Evolutionary conservation across 441 rosid species (phyloP), one percentile per base, ranked within the genome.

Genomic region (Erodium moschatum): DNA sequence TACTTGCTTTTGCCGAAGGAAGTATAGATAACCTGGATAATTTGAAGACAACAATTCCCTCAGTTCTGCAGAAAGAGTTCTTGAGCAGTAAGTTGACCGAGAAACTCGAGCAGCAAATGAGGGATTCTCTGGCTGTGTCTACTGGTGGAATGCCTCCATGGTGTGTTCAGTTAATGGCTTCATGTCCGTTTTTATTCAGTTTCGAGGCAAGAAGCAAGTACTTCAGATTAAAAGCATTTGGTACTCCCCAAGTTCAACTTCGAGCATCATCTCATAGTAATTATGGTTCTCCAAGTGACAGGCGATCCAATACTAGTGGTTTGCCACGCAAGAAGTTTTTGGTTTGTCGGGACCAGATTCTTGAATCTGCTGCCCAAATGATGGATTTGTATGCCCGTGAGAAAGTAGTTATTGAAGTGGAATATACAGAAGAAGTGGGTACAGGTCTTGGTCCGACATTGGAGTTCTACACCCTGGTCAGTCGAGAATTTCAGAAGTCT

Each of bases 361-460:
- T 95, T 75, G 95, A 86, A 73, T 92, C 96, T 74, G 99, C 92
- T 63, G 73, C 89, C 64, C 79, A 85, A 74, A 85, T 95, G 97
- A 91, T 95, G 97, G 90, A 89, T 66, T 66, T 78, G 70, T 81
- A 85, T 76, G 86, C 87, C 29, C 69, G 42, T 52, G 82, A 80
- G 67, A 91, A 85, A 68, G 89, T 79, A 64, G 87, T 88, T 15
- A 73, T 95, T 71, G 99, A 95, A 79, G 96, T 95, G 69, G 91
- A 86, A 74, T 95, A 90, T 75, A 78, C 77, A 77, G 99, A 89
- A 80, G 99, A 95, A 86, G 96, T 95, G 8, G 99, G 99, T 62
- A 90, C 93, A 11, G 99, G 99, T 72, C 96, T 95, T 77, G 99
- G 99, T 76, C 99, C 99, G 44, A 95, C 97, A 6, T 74, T 95